A percentile compares a stretch with the other conserved stretches of the same genome.
phyloP scores from a whole-genome alignment of 257 asterid species.

The Gynochthodes officinalis region DNA sequence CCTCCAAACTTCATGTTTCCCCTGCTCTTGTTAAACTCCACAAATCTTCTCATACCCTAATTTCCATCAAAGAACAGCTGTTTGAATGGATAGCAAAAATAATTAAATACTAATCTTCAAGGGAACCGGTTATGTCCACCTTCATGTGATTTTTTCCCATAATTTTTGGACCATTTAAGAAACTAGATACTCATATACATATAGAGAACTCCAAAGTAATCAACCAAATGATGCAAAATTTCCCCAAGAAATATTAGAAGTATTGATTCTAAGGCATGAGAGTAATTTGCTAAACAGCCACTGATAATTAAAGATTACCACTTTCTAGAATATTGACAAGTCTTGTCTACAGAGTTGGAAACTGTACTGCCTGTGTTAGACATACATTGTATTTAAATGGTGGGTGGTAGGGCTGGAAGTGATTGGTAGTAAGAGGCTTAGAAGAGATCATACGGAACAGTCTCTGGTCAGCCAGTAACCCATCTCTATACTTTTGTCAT shows the following conservation, averaged over 20 bases:
- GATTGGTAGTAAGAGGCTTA: neutral
- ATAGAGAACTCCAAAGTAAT: neutral
- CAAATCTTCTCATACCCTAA: neutral
- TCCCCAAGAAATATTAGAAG: neutral
- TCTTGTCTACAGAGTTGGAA: neutral
- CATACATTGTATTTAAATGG: neutral
- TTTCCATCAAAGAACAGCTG: neutral
- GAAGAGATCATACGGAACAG: neutral
- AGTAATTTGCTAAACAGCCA: neutral
- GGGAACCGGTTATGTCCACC: neutral
- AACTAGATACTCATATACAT: neutral
- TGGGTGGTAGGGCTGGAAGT: neutral
- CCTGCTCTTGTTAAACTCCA: neutral
- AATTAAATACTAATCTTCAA: neutral
- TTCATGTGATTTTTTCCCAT: neutral
- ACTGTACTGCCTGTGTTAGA: neutral
- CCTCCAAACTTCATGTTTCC: neutral
- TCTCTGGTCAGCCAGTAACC: slow-evolving; percentile 9
- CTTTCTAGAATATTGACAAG: neutral
- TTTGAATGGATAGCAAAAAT: neutral
- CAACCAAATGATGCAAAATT: neutral
- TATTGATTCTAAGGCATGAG: neutral
- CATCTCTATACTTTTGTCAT: slow-evolving; percentile 17
- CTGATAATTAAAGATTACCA: neutral
- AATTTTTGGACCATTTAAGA: neutral